Conservation (phyloP, 2,329 filamentous ascomycete genomes). For the Hypoxylon rubiginosum region DNA sequence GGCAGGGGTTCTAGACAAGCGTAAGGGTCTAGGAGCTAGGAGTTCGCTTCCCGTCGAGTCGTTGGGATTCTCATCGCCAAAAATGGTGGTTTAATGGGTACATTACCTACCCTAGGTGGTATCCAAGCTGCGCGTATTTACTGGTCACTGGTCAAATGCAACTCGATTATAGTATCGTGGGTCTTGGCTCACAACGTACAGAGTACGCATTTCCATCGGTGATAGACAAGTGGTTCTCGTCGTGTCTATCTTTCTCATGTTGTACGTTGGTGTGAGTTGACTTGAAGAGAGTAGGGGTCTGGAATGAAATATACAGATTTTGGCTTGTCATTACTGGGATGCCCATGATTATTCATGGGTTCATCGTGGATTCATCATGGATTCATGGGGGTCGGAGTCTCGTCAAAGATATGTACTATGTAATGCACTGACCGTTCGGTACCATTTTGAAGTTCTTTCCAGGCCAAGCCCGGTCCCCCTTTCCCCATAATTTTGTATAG, state of each 20-base stretch:
- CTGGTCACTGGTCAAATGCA: background rate
- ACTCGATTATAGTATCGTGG: background rate
- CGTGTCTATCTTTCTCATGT: background rate
- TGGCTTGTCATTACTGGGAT: constrained; percentile 27
- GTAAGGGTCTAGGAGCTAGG: background rate
- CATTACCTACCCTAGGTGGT: too few relatives aligned
- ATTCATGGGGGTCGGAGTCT: constrained; percentile 6
- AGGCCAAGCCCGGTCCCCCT: constrained; percentile 30
- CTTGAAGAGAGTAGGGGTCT: constrained; percentile 27
- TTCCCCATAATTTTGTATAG: constrained; percentile 36
- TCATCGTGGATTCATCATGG: too few relatives aligned
- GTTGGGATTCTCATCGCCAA: background rate
- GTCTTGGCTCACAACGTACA: background rate
- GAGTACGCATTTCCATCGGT: background rate
- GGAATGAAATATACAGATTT: constrained; percentile 34
- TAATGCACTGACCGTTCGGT: constrained; percentile 27
- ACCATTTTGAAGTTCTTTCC: constrained; percentile 27
- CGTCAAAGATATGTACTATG: constrained; percentile 12
- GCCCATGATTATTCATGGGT: constrained; percentile 31
- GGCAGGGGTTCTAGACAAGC: constrained; percentile 8
- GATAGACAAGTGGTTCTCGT: background rate
- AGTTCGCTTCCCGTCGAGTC: background rate
- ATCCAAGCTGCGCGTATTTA: background rate
- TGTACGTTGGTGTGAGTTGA: constrained; percentile 5
- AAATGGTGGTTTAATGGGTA: background rate